Evolutionary conservation across 192 early-diverging fungal species (phyloP).

Genomic region (Haplosporangium gracile): DNA sequence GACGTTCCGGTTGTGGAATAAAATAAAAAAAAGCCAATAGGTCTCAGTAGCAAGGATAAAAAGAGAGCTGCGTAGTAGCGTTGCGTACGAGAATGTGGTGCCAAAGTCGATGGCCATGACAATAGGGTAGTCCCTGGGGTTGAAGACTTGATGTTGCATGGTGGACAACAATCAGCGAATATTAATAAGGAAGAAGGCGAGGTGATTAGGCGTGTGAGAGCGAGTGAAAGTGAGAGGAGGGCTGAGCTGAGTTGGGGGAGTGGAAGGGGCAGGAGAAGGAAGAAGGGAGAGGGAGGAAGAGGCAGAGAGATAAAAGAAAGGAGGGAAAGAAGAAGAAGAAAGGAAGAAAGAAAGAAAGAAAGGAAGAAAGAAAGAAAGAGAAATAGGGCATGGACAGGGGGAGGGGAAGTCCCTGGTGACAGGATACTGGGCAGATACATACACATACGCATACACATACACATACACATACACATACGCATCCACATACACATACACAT

Average conservation of each 20-base stretch:
- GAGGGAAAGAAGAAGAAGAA: neutral
- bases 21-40: neutral
- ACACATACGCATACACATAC: no score
- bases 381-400: neutral
- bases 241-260: neutral
- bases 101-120: conserved; percentile 61
- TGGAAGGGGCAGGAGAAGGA: neutral
- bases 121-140: conserved; percentile 52
- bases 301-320: neutral
- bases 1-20: neutral
- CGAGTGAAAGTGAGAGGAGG: neutral
- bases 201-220: neutral
- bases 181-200: neutral
- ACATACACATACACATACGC: neutral
- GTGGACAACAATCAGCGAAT: conserved; percentile 5
- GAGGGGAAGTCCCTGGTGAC: neutral
- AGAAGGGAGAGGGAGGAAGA: neutral
- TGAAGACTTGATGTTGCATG: conserved; percentile 46
- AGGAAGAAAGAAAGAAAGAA: neutral
- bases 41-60: neutral
- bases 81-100: conserved; percentile 46
- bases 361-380: neutral
- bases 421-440: no score
- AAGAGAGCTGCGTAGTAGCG: neutral
- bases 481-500: no score